Percentiles rank a stretch among this genome's conserved stretches.
phyloP scores from a whole-genome alignment of 305 asterid species.

The Striga hermonthica region DNA sequence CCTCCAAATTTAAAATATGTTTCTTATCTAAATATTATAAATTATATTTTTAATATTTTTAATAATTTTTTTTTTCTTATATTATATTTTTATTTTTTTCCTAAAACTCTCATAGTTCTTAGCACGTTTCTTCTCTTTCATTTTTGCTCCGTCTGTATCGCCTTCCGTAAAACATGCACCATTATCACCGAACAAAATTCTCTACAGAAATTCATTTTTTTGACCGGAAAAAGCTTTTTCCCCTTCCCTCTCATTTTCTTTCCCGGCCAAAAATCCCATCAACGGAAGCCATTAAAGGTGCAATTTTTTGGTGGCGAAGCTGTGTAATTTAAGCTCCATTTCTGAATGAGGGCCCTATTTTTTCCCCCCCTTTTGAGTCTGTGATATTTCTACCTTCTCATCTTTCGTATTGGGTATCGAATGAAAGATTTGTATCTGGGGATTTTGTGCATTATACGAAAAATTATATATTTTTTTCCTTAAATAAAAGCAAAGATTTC shows the following conservation, averaged over 20 bases:
- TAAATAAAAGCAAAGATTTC: not conserved
- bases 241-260: not conserved
- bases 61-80: too few relatives aligned
- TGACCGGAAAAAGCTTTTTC: constrained; percentile 30
- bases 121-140: constrained; percentile 15
- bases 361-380: not conserved
- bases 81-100: too few relatives aligned
- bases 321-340: constrained; percentile 27
- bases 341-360: constrained; percentile 25
- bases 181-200: constrained; percentile 62
- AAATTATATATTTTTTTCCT: not conserved
- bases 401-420: constrained; percentile 18
- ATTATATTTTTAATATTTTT: too few relatives aligned
- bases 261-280: constrained; percentile 30
- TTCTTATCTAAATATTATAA: too few relatives aligned
- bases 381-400: not conserved
- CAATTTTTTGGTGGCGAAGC: constrained; percentile 23
- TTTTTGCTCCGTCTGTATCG: constrained; percentile 32
- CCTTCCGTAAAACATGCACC: constrained; percentile 53
- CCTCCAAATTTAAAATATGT: too few relatives aligned
- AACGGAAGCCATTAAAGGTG: constrained; percentile 29
- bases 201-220: constrained; percentile 48
- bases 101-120: not conserved
- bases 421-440: constrained; percentile 36
- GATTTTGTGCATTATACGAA: constrained; percentile 47